phyloP scores from a whole-genome alignment of 805 yeast genomes.

The Saccharomycopsis vini region DNA sequence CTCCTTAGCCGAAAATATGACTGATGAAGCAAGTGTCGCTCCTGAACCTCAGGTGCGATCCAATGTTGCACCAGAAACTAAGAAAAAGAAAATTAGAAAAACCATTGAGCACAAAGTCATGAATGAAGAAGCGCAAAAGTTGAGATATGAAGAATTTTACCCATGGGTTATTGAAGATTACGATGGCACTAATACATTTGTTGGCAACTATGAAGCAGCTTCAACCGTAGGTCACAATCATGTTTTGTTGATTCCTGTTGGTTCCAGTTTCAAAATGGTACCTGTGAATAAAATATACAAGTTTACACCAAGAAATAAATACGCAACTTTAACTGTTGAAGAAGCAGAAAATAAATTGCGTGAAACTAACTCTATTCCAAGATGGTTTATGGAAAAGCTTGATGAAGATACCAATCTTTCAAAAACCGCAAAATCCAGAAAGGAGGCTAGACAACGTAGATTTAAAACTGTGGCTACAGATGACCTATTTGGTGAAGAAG shows the following conservation, averaged over 20 bases:
- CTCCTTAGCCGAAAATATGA: neutral
- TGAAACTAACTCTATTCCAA: slow-evolving; percentile 63
- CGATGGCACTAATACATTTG: slow-evolving; percentile 90
- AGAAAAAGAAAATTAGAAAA: slow-evolving; percentile 57
- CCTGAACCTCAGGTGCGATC: slow-evolving; percentile 17
- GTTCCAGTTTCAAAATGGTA: slow-evolving; percentile 82
- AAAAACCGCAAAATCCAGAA: slow-evolving; percentile 34
- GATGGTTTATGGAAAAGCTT: slow-evolving; percentile 93
- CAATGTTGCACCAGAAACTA: slow-evolving; percentile 26
- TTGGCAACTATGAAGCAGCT: slow-evolving; percentile 90
- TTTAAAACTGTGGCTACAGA: slow-evolving; percentile 41
- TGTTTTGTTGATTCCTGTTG: slow-evolving; percentile 82
- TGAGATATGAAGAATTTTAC: slow-evolving; percentile 90
- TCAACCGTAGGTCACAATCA: slow-evolving; percentile 40
- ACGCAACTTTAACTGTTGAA: slow-evolving; percentile 87
- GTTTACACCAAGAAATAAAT: slow-evolving; percentile 88
- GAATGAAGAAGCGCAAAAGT: slow-evolving; percentile 72
- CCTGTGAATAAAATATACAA: slow-evolving; percentile 93
- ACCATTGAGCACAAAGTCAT: slow-evolving; percentile 76
- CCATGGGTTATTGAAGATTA: slow-evolving; percentile 99
- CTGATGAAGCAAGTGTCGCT: slow-evolving; percentile 19
- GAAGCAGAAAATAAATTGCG: slow-evolving; percentile 96
- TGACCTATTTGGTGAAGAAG: slow-evolving; percentile 23
- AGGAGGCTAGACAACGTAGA: slow-evolving; percentile 23
- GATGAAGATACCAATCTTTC: slow-evolving; percentile 32